A percentile compares a stretch with the other conserved stretches of the same genome.
phyloP scores from a whole-genome alignment of 2,329 filamentous ascomycete genomes.

The Sordariomycetes sp. region DNA sequence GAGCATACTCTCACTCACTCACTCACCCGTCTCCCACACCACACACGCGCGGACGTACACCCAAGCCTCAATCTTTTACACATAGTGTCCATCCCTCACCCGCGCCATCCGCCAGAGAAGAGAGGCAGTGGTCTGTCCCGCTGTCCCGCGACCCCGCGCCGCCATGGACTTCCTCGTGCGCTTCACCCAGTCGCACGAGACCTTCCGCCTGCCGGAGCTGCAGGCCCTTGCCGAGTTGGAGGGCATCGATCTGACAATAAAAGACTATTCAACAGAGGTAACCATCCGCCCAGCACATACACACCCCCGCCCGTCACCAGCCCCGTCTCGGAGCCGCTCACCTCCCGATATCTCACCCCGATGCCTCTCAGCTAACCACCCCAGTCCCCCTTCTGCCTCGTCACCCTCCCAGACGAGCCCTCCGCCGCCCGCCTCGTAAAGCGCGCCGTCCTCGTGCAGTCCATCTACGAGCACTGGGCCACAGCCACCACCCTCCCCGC shows the following conservation, averaged over 20 bases:
- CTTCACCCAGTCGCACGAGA: slow-evolving; percentile 81
- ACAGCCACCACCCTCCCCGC: slow-evolving; percentile 53
- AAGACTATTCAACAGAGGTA: slow-evolving; percentile 69
- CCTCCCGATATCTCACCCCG: not conserved
- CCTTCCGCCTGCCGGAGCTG: slow-evolving; percentile 79
- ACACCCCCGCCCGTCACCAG: not conserved
- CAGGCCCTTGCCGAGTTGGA: slow-evolving; percentile 65
- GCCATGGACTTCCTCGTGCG: slow-evolving; percentile 74
- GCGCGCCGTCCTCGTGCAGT: slow-evolving; percentile 72
- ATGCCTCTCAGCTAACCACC: not conserved
- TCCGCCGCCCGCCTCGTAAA: slow-evolving; percentile 57
- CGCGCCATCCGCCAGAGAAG: too few species aligned
- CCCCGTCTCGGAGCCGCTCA: not conserved
- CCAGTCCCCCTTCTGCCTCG: slow-evolving; percentile 78
- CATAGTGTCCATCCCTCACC: too few species aligned
- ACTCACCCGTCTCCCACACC: too few species aligned
- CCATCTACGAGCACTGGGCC: slow-evolving; percentile 86
- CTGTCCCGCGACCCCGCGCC: not conserved
- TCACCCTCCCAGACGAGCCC: slow-evolving; percentile 54
- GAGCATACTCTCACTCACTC: too few species aligned
- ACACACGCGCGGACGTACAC: too few species aligned
- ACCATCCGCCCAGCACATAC: slow-evolving; percentile 2
- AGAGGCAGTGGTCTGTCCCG: too few species aligned
- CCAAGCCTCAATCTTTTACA: too few species aligned
- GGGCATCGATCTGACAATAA: slow-evolving; percentile 55